phyloP scores from a whole-genome alignment of 2,329 filamentous ascomycete species.

The Exophiala viscosa region DNA sequence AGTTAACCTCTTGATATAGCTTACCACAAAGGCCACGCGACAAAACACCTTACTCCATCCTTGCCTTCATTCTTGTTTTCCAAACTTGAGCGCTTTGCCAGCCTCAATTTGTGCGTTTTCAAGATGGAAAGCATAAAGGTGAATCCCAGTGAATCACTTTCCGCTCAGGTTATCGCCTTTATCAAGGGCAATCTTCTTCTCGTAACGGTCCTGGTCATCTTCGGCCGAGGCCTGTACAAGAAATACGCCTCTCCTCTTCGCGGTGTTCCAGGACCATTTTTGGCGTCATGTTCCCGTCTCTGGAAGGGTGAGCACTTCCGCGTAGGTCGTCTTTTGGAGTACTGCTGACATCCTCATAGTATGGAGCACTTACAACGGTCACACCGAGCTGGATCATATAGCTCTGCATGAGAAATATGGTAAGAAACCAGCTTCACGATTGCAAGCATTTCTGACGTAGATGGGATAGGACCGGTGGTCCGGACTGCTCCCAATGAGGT shows the following conservation, averaged over 20 bases:
- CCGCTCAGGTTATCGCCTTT: conserved; percentile 11
- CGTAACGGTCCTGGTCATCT: conserved; percentile 7
- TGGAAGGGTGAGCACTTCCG: conserved; percentile 32
- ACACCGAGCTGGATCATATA: conserved; percentile 38
- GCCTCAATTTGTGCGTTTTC: background rate
- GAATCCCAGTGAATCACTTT: conserved; percentile 6
- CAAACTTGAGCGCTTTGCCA: background rate
- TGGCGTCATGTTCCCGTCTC: conserved; percentile 38
- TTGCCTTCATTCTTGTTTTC: background rate
- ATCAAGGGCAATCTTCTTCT: conserved; percentile 20
- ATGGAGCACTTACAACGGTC: conserved; percentile 36
- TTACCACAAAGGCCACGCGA: background rate
- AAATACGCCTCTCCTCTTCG: conserved; percentile 48
- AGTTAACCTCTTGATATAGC: background rate
- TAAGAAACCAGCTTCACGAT: background rate
- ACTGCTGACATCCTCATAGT: conserved; percentile 28
- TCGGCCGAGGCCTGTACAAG: conserved; percentile 19
- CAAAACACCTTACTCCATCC: background rate
- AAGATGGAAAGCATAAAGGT: conserved; percentile 1
- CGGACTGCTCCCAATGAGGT: conserved; percentile 50
- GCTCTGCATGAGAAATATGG: conserved; percentile 37
- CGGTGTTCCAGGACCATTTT: conserved; percentile 41
- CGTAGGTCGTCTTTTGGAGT: background rate
- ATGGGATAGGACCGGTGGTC: conserved; percentile 40
- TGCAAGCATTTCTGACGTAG: conserved; percentile 1